phyloP scores from a whole-genome alignment of 768 basidiomycete genomes.

The Collybia nuda region DNA sequence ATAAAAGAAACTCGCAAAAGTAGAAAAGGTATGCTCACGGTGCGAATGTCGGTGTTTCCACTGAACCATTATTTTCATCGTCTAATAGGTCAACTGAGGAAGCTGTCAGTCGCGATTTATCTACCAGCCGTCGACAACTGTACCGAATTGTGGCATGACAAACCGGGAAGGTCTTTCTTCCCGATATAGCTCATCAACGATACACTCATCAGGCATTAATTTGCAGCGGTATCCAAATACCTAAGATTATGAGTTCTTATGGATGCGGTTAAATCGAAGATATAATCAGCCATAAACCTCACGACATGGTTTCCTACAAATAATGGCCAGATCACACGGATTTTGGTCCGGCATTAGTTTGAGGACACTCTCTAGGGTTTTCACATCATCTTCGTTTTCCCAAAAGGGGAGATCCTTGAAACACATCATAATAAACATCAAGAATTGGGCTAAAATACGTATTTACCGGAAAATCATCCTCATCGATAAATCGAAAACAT shows the following conservation, averaged over 20 bases:
- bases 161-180: neutral
- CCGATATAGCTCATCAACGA: neutral
- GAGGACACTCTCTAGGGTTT: slow-evolving; percentile 33
- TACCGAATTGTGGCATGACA: slow-evolving; percentile 6
- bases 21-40: slow-evolving; percentile 5
- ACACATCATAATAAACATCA: neutral
- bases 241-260: slow-evolving; percentile 12
- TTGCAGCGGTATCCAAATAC: slow-evolving; percentile 22
- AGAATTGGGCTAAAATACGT: neutral
- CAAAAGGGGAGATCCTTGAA: slow-evolving; percentile 21
- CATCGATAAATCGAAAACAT: slow-evolving; percentile 17
- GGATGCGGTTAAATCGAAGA: slow-evolving; percentile 20
- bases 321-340: slow-evolving; percentile 49
- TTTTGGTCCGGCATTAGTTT: slow-evolving; percentile 41
- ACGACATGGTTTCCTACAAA: slow-evolving; percentile 47
- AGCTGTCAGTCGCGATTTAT: neutral
- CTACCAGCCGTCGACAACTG: neutral
- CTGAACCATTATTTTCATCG: neutral
- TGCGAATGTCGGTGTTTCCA: neutral
- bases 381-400: slow-evolving; percentile 21
- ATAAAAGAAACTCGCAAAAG: neutral
- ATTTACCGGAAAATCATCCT: slow-evolving; percentile 6
- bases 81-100: slow-evolving; percentile 4
- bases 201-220: slow-evolving; percentile 13
- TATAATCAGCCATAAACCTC: slow-evolving; percentile 30